Conservation (phyloP, 1,284 basidiomycete species). For the Rhodofomes roseus region DNA sequence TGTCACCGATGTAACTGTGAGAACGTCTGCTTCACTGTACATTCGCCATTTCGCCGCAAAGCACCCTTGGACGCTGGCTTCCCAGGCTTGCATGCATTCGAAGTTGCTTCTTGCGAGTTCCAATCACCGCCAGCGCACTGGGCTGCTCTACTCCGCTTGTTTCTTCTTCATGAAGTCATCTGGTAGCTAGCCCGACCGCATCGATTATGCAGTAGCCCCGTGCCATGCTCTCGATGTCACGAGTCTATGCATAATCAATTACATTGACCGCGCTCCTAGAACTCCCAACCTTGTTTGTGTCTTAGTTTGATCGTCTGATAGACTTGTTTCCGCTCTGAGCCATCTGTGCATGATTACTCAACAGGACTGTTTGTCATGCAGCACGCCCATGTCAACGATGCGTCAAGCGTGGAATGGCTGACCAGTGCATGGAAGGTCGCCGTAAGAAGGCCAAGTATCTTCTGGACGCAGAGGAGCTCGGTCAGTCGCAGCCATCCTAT, state of each 20-base stretch:
- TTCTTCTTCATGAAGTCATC: background rate
- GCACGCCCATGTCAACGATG: slow-evolving; percentile 95
- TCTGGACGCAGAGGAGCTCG: slow-evolving; percentile 87
- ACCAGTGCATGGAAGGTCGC: slow-evolving; percentile 89
- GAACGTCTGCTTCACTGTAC: no score
- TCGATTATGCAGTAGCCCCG: background rate
- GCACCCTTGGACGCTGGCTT: background rate
- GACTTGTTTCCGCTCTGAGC: background rate
- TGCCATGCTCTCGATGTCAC: background rate
- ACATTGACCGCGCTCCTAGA: background rate
- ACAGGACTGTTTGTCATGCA: slow-evolving; percentile 28
- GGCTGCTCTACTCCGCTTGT: background rate
- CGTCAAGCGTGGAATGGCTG: slow-evolving; percentile 88
- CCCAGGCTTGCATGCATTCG: background rate
- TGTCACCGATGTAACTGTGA: no score
- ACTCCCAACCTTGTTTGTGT: background rate
- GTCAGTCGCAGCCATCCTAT: slow-evolving; percentile 47
- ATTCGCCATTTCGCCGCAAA: background rate
- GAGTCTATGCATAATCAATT: background rate
- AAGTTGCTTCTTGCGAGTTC: background rate
- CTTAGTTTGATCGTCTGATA: background rate
- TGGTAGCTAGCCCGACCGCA: background rate
- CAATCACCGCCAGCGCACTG: background rate
- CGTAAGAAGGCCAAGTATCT: slow-evolving; percentile 99
- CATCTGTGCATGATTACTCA: background rate